Evolutionary conservation across 768 basidiomycete genomes (phyloP).

Genomic region (Phlegmacium glaucopus): DNA sequence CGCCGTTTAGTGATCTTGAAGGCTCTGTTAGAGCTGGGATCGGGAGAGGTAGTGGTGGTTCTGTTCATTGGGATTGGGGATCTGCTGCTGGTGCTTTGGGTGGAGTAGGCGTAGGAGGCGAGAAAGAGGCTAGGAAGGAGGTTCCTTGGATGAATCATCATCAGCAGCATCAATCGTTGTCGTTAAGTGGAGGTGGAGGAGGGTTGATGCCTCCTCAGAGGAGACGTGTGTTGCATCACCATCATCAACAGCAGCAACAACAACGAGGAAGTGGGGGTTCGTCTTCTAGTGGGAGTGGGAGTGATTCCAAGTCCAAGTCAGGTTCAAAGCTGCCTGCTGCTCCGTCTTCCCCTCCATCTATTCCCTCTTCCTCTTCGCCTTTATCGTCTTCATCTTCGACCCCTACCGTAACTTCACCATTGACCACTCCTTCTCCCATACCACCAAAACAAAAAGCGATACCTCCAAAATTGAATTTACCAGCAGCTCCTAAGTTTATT

Average conservation of each 20-base stretch:
- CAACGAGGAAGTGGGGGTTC: constrained; percentile 1
- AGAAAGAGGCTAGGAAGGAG: not conserved
- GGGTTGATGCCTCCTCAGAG: constrained; percentile 6
- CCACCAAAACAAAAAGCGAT: not conserved
- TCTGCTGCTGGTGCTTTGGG: constrained; percentile 2
- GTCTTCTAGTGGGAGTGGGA: constrained; percentile 13
- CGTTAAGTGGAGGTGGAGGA: constrained; percentile 3
- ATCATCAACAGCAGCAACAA: no score
- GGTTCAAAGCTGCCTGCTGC: not conserved
- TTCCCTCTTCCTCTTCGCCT: not conserved
- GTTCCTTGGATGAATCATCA: not conserved
- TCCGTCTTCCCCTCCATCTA: not conserved
- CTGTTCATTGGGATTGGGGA: constrained; percentile 20
- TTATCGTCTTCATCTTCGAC: not conserved
- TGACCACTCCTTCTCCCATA: not conserved
- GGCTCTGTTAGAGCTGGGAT: constrained; percentile 3
- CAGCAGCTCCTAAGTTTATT: no score
- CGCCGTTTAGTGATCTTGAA: constrained; percentile 27
- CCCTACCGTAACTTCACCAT: not conserved
- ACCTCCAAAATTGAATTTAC: not conserved
- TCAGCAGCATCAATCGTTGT: not conserved
- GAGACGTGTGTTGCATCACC: not conserved
- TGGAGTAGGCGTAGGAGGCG: not conserved
- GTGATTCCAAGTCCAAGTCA: constrained; percentile 6
- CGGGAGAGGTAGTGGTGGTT: not conserved